Base-by-base conservation (phyloP, 768 basidiomycete genomes). In the Panellus pusillus region DNA sequence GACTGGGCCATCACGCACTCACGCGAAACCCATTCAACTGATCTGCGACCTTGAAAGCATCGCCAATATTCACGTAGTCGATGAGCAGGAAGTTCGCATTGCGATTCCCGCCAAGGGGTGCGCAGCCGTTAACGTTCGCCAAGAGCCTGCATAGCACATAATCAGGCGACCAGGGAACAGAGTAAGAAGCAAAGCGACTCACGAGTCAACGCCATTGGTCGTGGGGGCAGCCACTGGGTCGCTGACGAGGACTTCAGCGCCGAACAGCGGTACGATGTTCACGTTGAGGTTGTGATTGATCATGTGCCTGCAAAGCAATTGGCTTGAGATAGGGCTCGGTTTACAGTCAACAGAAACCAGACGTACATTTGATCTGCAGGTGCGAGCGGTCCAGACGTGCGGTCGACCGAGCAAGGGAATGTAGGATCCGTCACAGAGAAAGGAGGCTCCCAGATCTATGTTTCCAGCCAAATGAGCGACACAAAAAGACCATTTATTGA, bases 51-150 rank as follows among this genome's bases (percentile, higher is more conserved):
- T 63, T 60, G 47, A 70, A 61, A 7, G 74, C 74, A 45, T 76
- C 48, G 6, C 78, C 79, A 18, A 74, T 45, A 55, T 78, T 68
- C 24, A 79, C 73, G 52, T 67, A 80, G 61, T 79, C 79, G 52
- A 79, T 66, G 50, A 80, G 67, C 15, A 80, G 71, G 52, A 77
- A 80, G 62, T 75, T 79, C 4, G 79, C 76, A 11, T 68, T 66
- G 5, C 69, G 64, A 3, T 72, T 72, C 12, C 66, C 68, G 2
- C 71, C 66, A 41, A 78, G 67, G 2, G 67, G 67, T 7, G 70
- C 67, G 55, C 79, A 79, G 4, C 74, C 72, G 17, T 70, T 68
- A 1, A 74, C 72, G 55, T 79, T 70, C 3, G 72, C 74, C 15
- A 70, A 13, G 27, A 73, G 70, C 0, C 70, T 74, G 32, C 24